Percentiles rank a stretch among this genome's conserved stretches.
Conservation (phyloP, 1,284 basidiomycete species). For the Apiotrichum veenhuisii region DNA sequence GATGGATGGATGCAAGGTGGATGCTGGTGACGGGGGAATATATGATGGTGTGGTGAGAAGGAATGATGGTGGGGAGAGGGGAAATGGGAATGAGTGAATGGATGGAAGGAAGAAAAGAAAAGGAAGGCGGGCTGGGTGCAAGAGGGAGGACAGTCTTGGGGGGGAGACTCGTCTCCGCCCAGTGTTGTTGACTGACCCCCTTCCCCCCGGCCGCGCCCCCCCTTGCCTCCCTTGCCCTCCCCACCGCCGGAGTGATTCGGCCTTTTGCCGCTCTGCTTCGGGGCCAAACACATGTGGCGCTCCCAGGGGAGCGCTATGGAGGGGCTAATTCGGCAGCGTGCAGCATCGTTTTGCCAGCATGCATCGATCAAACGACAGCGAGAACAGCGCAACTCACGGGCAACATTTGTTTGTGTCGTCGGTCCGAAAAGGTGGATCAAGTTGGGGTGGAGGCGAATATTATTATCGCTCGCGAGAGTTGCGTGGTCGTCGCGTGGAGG, state of each 20-base stretch:
- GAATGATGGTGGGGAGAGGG: not conserved
- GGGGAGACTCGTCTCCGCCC: no score
- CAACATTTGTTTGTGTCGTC: not conserved
- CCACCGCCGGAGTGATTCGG: not conserved
- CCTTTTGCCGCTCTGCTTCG: conserved; percentile 2
- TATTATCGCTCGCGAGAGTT: conserved; percentile 12
- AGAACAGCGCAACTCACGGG: conserved; percentile 11
- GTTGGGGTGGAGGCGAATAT: conserved; percentile 1
- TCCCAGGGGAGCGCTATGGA: not conserved
- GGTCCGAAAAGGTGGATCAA: not conserved
- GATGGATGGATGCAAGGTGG: not conserved
- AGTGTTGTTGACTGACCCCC: no score
- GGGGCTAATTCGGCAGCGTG: no score
- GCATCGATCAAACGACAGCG: conserved; percentile 1
- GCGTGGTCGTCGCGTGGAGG: conserved; percentile 24
- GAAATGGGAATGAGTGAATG: no score
- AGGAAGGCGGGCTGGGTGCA: no score
- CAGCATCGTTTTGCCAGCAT: not conserved
- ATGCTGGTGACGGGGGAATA: not conserved
- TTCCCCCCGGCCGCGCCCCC: no score
- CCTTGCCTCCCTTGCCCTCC: not conserved
- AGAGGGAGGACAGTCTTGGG: no score
- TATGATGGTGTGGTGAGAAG: not conserved
- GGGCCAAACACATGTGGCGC: conserved; percentile 1
- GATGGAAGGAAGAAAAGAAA: not conserved